Base-by-base conservation (phyloP, 352 stramenopile species). In the Globisporangium ultimum region DNA sequence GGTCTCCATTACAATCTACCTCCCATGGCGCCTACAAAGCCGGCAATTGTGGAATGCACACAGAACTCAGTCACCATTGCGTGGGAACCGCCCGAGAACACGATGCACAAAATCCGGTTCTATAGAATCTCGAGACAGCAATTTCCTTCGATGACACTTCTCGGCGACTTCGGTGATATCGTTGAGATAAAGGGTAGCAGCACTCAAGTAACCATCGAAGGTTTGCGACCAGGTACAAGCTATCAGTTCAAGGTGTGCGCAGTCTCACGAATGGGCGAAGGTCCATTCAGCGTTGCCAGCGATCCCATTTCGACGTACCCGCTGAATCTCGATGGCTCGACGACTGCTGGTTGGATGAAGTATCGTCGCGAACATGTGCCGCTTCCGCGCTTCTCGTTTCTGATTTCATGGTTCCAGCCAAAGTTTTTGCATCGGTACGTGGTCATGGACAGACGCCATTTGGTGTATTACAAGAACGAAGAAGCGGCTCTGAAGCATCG, bases 191-290 rank as follows among this genome's bases (percentile, higher is more conserved):
- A 81, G 15, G 85, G 80, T 0, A 70, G 78, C 21, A 69, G 56
- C 1, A 82, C 71, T 12, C 70, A 79, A 43, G 71, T 69, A 11
- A 88, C 72, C 57, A 88, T 96, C 17, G 75, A 92, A 59, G 84
- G 80, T 1, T 73, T 96, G 36, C 84, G 85, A 14, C 84, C 87
- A 7, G 87, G 83, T 50, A 89, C 84, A 0, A 84, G 70, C 46
- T 96, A 94, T 48, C 84, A 94, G 64, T 94, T 96, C 58, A 92
- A 93, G 46, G 81, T 96, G 0, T 87, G 81, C 6, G 87, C 84
- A 1, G 83, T 96, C 1, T 93, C 83, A 18, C 70, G 87, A 48
- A 93, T 94, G 84, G 87, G 87, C 9, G 87, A 96, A 73, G 87
- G 84, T 4, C 84, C 87, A 5, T 94, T 93, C 38, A 93, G 83